These are phyloP conservation scores for Thraustotheca clavata DNA, from an alignment of 352 stramenopile genomes.

Conservation along the genomic window DNA sequence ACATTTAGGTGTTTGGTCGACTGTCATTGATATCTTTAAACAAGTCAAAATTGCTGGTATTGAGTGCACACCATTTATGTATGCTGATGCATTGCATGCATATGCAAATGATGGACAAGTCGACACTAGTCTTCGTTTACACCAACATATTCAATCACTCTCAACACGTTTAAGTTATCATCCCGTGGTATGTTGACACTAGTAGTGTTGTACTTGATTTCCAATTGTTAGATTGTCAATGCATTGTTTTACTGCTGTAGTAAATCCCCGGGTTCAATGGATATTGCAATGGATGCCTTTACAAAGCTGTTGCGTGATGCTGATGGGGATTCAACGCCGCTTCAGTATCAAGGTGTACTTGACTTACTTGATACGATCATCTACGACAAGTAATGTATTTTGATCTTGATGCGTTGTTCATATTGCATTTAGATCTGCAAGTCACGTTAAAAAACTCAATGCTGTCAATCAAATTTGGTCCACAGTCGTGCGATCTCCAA, in stretches of 20 bases:
- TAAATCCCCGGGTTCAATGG: not conserved
- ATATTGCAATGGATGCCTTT: not conserved
- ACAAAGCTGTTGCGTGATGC: not conserved
- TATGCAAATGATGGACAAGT: not conserved
- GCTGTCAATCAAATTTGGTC: not conserved
- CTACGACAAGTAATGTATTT: not conserved
- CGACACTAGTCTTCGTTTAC: not conserved
- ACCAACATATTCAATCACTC: not conserved
- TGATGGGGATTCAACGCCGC: not conserved
- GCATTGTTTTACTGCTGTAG: not conserved
- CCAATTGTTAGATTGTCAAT: not conserved
- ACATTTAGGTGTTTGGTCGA: not conserved
- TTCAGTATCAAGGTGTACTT: not conserved
- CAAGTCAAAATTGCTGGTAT: not conserved
- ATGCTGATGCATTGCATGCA: not conserved
- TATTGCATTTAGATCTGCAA: not conserved
- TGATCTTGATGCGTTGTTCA: not conserved
- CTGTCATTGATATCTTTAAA: slow-evolving; percentile 14
- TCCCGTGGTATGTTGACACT: slow-evolving; percentile 4
- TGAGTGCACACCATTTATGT: slow-evolving; percentile 9
- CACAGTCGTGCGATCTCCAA: not conserved
- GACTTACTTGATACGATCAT: not conserved
- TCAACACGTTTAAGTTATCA: not conserved
- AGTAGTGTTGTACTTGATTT: not conserved
- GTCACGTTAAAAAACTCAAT: not conserved